Conservation (phyloP, 2,329 filamentous ascomycete genomes). For the Beauveria varroae region DNA sequence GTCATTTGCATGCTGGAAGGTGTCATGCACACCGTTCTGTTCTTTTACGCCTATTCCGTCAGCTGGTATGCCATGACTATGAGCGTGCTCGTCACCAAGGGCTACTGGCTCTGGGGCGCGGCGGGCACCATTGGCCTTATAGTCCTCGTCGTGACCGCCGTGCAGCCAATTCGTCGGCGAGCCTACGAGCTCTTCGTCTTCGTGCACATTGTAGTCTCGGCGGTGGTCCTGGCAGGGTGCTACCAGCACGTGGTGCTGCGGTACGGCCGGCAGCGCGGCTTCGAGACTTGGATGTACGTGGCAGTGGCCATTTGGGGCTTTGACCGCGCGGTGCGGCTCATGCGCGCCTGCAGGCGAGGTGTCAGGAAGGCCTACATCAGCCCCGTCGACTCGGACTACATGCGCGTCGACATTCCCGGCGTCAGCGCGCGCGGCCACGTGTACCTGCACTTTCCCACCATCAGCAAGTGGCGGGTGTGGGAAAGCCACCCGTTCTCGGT, state of each 20-base stretch:
- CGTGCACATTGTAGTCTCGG: conserved; percentile 32
- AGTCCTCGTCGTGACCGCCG: conserved; percentile 23
- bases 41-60: conserved; percentile 24
- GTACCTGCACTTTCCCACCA: conserved; percentile 21
- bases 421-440: conserved; percentile 19
- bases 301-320: conserved; percentile 20
- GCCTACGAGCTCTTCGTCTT: conserved; percentile 36
- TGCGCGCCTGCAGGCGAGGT: conserved; percentile 15
- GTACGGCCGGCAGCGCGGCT: conserved; percentile 33
- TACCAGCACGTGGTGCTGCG: conserved; percentile 32
- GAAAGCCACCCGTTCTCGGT: conserved; percentile 27
- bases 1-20: conserved; percentile 33
- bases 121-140: conserved; percentile 26
- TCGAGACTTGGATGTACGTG: conserved; percentile 27
- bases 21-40: conserved; percentile 32
- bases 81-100: conserved; percentile 13
- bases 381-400: conserved; percentile 18
- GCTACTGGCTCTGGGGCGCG: conserved; percentile 34
- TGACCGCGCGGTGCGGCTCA: conserved; percentile 17
- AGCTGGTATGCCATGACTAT: conserved; percentile 4
- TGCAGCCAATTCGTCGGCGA: conserved; percentile 27
- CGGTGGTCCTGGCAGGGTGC: conserved; percentile 32
- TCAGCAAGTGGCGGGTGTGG: conserved; percentile 20
- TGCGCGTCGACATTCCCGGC: conserved; percentile 20
- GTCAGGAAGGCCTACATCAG: conserved; percentile 17